These are phyloP conservation scores for Spergularia azorica DNA, from an alignment of 179 eudicot species.

Conservation along the genomic window DNA sequence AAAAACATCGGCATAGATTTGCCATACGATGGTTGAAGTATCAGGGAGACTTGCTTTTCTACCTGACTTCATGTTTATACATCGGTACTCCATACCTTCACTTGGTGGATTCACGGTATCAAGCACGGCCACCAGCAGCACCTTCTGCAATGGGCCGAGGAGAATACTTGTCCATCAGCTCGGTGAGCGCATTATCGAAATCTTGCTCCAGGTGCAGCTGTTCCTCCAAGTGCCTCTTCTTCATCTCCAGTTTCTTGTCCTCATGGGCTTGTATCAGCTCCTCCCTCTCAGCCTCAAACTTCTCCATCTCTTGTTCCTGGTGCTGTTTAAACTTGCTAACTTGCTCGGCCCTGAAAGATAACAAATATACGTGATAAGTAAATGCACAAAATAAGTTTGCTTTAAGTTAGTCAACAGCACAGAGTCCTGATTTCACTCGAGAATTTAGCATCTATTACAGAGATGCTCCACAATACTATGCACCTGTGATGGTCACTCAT, in stretches of 20 bases:
- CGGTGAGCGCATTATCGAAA: slow-evolving; percentile 40
- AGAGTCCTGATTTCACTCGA: background rate
- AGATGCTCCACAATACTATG: background rate
- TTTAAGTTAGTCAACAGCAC: too few relatives aligned
- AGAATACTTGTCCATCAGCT: slow-evolving; percentile 56
- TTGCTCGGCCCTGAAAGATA: slow-evolving; percentile 43
- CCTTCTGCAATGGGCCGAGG: slow-evolving; percentile 27
- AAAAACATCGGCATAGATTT: background rate
- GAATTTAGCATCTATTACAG: background rate
- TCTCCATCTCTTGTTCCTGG: slow-evolving; percentile 57
- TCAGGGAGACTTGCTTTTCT: background rate
- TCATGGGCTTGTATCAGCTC: slow-evolving; percentile 38
- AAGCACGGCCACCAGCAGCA: slow-evolving; percentile 2
- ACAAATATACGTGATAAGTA: background rate
- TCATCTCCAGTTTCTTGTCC: slow-evolving; percentile 44
- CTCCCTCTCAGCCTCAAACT: slow-evolving; percentile 51
- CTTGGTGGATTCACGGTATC: background rate
- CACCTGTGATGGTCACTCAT: too few relatives aligned
- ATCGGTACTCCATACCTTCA: background rate
- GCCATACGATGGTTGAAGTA: background rate
- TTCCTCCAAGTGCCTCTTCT: slow-evolving; percentile 48
- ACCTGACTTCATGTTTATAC: background rate
- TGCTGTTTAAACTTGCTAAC: slow-evolving; percentile 35
- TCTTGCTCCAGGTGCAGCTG: slow-evolving; percentile 49
- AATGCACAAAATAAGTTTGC: background rate